Conservation (phyloP, 805 yeast species). For the Kodamaea leandrae region DNA sequence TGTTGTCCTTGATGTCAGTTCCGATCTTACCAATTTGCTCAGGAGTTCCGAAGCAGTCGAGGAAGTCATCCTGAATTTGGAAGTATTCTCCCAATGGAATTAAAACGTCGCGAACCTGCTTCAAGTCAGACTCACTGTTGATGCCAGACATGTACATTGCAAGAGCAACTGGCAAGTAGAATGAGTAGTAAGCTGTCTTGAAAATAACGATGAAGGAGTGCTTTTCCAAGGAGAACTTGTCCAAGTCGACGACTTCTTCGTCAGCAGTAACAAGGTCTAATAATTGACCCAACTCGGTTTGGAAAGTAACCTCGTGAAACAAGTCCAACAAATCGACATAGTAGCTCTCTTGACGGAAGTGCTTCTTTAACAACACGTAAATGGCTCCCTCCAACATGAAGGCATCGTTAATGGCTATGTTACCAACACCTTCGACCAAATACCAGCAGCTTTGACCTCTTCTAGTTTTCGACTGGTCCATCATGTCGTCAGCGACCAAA, state of each 20-base stretch:
- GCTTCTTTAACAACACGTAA: conserved; percentile 81
- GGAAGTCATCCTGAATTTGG: conserved; percentile 97
- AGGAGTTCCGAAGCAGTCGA: conserved; percentile 97
- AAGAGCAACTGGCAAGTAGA: conserved; percentile 94
- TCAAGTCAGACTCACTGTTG: conserved; percentile 64
- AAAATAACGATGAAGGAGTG: conserved; percentile 93
- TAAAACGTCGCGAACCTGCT: conserved; percentile 83
- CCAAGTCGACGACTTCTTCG: conserved; percentile 86
- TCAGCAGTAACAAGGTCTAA: conserved; percentile 96
- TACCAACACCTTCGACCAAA: conserved; percentile 71
- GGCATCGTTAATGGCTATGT: conserved; percentile 95
- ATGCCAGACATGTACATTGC: conserved; percentile 93
- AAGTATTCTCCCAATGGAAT: conserved; percentile 97
- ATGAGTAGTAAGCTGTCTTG: conserved; percentile 97
- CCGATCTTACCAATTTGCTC: conserved; percentile 98
- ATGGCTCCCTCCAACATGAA: conserved; percentile 96
- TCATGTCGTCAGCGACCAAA: conserved; percentile 96
- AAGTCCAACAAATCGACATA: conserved; percentile 89
- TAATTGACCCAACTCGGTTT: conserved; percentile 96
- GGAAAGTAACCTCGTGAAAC: conserved; percentile 96
- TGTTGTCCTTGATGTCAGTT: conserved; percentile 96
- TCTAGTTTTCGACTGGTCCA: conserved; percentile 95
- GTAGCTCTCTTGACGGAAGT: conserved; percentile 77
- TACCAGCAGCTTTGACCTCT: conserved; percentile 99
- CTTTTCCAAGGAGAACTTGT: conserved; percentile 80